Base-by-base conservation (phyloP, 2,329 filamentous ascomycete genomes). In the Fusarium nelsonii region DNA sequence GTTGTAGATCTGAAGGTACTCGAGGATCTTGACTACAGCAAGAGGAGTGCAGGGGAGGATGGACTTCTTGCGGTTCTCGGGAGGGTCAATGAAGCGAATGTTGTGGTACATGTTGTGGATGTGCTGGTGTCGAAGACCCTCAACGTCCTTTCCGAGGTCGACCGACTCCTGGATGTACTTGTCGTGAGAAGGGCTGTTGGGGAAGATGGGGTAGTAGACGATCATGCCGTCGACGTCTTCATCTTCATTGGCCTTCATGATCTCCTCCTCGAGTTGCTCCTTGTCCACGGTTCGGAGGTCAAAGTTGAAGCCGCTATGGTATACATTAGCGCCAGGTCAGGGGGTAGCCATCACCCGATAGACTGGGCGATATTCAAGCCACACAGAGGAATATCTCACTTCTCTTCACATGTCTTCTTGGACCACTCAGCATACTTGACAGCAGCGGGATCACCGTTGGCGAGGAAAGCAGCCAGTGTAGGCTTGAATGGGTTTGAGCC, bases 101-200 rank as follows among this genome's bases (percentile, higher is more conserved):
- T 99, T 99, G 84, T 97, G 92, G 83, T 98, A 99, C 94, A 99
- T 97, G 87, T 99, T 99, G 88, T 95, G 94, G 77, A 98, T 91
- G 82, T 98, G 94, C 77, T 90, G 91, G 81, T 97, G 95, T 74
- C 91, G 93, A 61, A 99, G 88, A 36, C 96, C 96, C 81, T 99
- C 96, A 71, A 99, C 95, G 76, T 99, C 96, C 81, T 99, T 98
- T 79, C 87, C 83, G 43, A 97, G 87, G 58, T 93, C 90, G 58
- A 97, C 94, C 4, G 97, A 93, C 82, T 97, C 94, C 82, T 98
- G 95, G 71, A 99, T 89, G 80, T 98, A 98, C 79, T 92, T 92
- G 81, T 99, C 96, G 80, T 97, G 93, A 30, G 89, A 87, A 53
- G 90, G 91, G 82, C 94, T 92, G 81, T 84, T 83, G 16, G 86